phyloP scores from a whole-genome alignment of 2,329 filamentous ascomycete species.

The Ophiognomonia clavigignenti-juglandacearum region DNA sequence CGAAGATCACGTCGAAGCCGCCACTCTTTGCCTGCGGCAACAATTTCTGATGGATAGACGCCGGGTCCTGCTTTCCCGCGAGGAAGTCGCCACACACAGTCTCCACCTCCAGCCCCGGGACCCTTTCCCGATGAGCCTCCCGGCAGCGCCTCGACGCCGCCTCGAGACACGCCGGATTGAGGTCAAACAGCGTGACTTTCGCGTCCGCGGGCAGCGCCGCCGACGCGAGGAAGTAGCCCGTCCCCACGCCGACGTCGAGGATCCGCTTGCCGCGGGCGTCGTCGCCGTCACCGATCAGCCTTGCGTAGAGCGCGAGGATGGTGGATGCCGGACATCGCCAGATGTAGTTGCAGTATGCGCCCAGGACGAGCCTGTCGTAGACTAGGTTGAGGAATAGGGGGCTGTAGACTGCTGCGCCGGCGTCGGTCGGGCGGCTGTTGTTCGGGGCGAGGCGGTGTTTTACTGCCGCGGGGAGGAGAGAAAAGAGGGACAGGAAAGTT shows the following conservation, averaged over 20 bases:
- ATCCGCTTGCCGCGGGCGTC: not conserved
- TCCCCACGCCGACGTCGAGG: constrained; percentile 5
- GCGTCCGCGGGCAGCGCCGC: not conserved
- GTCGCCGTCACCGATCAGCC: not conserved
- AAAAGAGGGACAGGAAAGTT: too few relatives aligned
- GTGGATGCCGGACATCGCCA: not conserved
- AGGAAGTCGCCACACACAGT: constrained; percentile 4
- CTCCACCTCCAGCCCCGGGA: not conserved
- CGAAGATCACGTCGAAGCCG: not conserved
- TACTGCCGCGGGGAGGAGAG: too few relatives aligned
- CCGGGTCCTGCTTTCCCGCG: not conserved
- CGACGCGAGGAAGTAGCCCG: constrained; percentile 1
- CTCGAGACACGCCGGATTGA: constrained; percentile 3
- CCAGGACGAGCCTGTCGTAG: not conserved
- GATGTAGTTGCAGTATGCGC: not conserved
- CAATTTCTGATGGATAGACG: not conserved
- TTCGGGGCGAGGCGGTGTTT: too few relatives aligned
- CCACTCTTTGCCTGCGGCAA: not conserved
- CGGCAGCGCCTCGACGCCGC: not conserved
- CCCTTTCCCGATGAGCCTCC: not conserved
- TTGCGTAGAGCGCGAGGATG: not conserved
- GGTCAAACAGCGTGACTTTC: not conserved
- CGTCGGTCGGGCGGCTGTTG: not conserved
- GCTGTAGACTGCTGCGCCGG: constrained; percentile 1
- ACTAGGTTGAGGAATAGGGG: constrained; percentile 1